A percentile compares a stretch with the other conserved stretches of the same genome.
phyloP scores from a whole-genome alignment of 2,329 filamentous ascomycete species.

The Sphaerulina vaccinii region DNA sequence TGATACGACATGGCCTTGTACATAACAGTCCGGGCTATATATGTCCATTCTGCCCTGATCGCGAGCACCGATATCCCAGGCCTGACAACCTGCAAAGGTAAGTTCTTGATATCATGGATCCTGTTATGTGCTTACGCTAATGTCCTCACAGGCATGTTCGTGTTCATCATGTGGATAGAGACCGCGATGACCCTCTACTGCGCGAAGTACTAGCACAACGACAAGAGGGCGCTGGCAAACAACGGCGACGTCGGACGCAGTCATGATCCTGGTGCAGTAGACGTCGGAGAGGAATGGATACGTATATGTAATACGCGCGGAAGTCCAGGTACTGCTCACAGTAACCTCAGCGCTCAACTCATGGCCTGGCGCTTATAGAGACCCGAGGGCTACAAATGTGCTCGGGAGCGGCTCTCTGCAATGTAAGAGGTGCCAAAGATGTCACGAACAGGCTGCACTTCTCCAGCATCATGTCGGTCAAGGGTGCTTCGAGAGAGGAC shows the following conservation, averaged over 20 bases:
- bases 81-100: conserved; percentile 95
- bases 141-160: conserved; percentile 70
- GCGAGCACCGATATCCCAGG: conserved; percentile 90
- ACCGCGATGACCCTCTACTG: conserved; percentile 78
- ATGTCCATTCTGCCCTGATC: conserved; percentile 91
- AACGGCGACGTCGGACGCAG: conserved; percentile 64
- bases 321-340: neutral
- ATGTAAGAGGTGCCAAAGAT: neutral
- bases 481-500: neutral
- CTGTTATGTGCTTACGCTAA: neutral
- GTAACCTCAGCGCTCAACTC: neutral
- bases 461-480: neutral
- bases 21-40: conserved; percentile 94
- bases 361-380: neutral
- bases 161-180: conserved; percentile 85
- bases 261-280: conserved; percentile 3
- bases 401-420: neutral
- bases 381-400: neutral
- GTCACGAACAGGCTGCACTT: neutral
- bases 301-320: conserved; percentile 6
- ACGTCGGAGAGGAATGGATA: neutral
- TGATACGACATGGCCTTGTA: conserved; percentile 78
- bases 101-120: conserved; percentile 29
- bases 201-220: conserved; percentile 83
- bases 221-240: conserved; percentile 76